Conservation (phyloP, 331 rosid genomes). For the Rhamnella rubrinervis region DNA sequence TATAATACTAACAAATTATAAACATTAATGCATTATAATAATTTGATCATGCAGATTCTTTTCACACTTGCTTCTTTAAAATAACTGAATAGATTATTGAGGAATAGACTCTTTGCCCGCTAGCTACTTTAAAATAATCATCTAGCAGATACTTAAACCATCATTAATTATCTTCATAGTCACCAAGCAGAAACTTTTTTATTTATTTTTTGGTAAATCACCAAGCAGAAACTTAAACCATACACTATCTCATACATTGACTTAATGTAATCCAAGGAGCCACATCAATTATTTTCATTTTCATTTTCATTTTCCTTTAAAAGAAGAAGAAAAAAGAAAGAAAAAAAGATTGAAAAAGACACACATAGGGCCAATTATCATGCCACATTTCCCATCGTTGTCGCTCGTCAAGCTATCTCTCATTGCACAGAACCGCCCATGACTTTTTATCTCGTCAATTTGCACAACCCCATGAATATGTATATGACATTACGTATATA, state of each 20-base stretch:
- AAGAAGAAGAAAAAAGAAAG: too few species aligned
- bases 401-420: neutral
- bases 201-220: too few species aligned
- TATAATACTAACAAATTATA: too few species aligned
- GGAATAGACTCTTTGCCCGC: constrained; percentile 9
- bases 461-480: neutral
- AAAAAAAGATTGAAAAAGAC: neutral
- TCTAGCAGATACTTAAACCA: too few species aligned
- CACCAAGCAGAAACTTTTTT: too few species aligned
- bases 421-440: neutral
- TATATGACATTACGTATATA: too few species aligned
- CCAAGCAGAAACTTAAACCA: too few species aligned
- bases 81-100: neutral
- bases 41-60: neutral
- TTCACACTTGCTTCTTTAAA: neutral
- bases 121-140: neutral
- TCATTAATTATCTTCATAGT: too few species aligned
- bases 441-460: too few species aligned
- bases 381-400: constrained; percentile 3
- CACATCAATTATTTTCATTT: neutral
- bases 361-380: neutral
- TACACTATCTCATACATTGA: neutral
- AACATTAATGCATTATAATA: too few species aligned
- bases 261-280: neutral
- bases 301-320: neutral